These are phyloP conservation scores for Jacaranda copaia DNA, from an alignment of 257 asterid species.

Conservation along the genomic window DNA sequence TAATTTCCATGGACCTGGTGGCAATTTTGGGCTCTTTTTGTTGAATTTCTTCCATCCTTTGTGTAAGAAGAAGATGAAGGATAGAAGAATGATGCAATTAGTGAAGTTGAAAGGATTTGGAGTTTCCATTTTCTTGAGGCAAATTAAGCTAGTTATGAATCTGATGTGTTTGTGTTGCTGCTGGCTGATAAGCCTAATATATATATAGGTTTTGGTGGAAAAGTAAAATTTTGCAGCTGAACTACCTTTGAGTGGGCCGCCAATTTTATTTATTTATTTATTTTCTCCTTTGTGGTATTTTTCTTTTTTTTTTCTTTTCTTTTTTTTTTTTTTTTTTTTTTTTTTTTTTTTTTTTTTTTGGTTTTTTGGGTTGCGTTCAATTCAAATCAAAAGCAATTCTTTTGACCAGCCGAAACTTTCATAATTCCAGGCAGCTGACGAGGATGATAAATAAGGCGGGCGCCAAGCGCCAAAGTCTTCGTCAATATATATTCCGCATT, in stretches of 20 bases:
- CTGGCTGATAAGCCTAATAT: background rate
- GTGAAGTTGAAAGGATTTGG: background rate
- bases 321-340: background rate
- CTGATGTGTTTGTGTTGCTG: background rate
- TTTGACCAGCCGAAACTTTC: background rate
- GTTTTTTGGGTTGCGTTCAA: background rate
- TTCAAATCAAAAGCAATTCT: background rate
- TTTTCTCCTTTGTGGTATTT: background rate
- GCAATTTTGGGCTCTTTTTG: background rate
- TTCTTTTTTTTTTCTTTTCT: background rate
- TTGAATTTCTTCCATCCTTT: background rate
- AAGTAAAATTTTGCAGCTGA: background rate
- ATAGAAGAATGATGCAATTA: background rate
- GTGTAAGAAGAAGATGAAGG: slow-evolving; percentile 17
- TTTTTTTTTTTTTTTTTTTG: too few species aligned
- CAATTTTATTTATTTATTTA: background rate
- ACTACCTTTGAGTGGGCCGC: background rate
- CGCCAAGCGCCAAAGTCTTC: background rate
- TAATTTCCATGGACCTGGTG: slow-evolving; percentile 16
- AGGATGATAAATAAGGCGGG: background rate
- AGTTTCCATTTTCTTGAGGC: slow-evolving; percentile 7
- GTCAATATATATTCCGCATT: background rate
- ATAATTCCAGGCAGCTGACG: background rate
- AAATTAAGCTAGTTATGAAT: background rate
- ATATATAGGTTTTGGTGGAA: background rate